Evolutionary conservation across 305 asterid species (phyloP).

Genomic region (Solanum aculeatissimum): DNA sequence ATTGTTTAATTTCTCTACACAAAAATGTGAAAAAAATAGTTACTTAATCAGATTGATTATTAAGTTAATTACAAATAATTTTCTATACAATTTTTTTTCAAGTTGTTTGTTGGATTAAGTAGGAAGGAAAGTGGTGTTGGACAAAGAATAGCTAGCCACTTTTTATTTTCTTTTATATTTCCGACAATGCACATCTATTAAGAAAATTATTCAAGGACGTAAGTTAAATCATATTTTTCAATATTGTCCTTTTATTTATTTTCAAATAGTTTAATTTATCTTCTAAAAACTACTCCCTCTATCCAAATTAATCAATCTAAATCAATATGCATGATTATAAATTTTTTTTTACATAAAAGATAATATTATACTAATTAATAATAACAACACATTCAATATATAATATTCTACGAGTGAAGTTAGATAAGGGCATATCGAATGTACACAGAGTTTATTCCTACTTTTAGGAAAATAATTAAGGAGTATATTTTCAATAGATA

Average conservation of each 20-base stretch:
- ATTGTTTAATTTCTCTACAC: background rate
- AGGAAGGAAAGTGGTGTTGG: background rate
- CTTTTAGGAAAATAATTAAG: too few species aligned
- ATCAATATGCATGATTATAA: background rate
- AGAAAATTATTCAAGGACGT: too few species aligned
- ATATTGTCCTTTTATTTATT: too few species aligned
- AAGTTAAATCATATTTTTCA: too few species aligned
- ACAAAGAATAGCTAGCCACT: background rate
- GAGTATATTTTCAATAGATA: too few species aligned
- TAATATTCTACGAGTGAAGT: background rate
- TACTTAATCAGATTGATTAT: background rate
- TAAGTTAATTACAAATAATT: background rate
- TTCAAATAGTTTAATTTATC: too few species aligned
- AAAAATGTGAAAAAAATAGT: background rate
- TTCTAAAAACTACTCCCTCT: too few species aligned
- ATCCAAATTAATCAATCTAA: background rate
- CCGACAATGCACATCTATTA: too few species aligned
- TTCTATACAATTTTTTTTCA: background rate
- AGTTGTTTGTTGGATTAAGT: background rate
- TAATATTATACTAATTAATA: too few species aligned
- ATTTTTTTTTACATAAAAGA: background rate
- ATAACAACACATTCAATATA: too few species aligned
- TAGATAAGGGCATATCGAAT: background rate
- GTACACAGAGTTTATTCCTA: too few species aligned
- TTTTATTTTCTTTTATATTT: background rate